Base-by-base conservation (phyloP, 306 rosid species). In the Acmispon strigosus region DNA sequence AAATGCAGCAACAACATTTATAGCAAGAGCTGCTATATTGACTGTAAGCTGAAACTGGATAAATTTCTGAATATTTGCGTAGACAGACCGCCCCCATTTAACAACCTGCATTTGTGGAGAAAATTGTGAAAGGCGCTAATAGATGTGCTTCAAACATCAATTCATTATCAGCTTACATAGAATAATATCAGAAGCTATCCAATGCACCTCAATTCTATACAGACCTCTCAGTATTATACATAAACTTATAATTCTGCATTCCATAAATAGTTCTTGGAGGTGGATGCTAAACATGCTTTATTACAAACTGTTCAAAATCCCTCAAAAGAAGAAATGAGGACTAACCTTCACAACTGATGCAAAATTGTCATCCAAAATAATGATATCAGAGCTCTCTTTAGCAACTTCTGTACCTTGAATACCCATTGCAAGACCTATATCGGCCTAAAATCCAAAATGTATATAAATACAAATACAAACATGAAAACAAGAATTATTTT, bases 1-100 rank as follows among this genome's bases (percentile, higher is more conserved):
- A 66, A 94, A 44, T 12, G 97, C 93, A 16, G 98, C 96, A 68
- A 90, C 90, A 15, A 90, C 96, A 56, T 94, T 94, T 41, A 94
- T 94, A 69, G 85, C 59, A 62, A 94, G 98, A 34, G 98, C 98
- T 39, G 98, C 97, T 43, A 89, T 90, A 81, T 94, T 94, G 62
- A 94, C 94, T 10, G 98, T 94, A 17, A 94, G 97, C 75, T 94
- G 98, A 76, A 94, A 94, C 86, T 94, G 98, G 71, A 94, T 94
- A 80, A 94, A 90, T 80, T 94, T 94, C 86, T 94, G 98, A 73
- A 94, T 94, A 80, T 94, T 94, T 81, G 98, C 97, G 80, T 80
- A 94, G 5, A 94, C 97, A 37, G 98, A 90, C 37, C 96, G 88
- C 32, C 97, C 98, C 98, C 98, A 94, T 83, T 91, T 81, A 20